Percentiles rank a stretch among this genome's conserved stretches.
These are phyloP conservation scores for Arctostaphylos glauca DNA, from an alignment of 148 eudicot genomes.

Conservation along the genomic window DNA sequence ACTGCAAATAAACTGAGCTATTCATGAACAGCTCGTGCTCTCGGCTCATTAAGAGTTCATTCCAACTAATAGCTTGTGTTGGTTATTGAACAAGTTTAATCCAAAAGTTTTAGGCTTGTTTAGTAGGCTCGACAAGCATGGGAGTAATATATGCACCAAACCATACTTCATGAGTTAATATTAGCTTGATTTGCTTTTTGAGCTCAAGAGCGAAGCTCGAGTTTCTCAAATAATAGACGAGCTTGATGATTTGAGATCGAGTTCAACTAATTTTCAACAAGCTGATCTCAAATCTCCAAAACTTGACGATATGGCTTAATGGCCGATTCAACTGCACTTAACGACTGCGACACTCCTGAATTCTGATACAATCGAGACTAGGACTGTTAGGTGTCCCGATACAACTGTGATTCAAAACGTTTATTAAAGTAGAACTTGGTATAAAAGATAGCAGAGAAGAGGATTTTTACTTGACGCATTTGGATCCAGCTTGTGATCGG, in stretches of 20 bases:
- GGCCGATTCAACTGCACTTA: no score
- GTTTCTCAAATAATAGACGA: no score
- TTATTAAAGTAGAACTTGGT: not conserved
- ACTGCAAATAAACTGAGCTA: not conserved
- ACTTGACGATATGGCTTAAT: no score
- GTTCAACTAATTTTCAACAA: no score
- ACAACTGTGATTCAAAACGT: not conserved
- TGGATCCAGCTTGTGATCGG: slow-evolving; percentile 40
- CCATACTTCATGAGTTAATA: no score
- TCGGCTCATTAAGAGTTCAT: not conserved
- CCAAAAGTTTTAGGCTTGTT: not conserved
- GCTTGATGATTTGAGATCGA: no score
- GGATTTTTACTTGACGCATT: slow-evolving; percentile 55
- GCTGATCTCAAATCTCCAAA: no score
- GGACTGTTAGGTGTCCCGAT: not conserved
- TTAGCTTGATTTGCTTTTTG: no score
- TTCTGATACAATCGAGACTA: not conserved
- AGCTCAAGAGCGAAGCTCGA: no score
- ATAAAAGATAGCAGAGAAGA: not conserved
- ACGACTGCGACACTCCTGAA: not conserved
- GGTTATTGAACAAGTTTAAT: not conserved
- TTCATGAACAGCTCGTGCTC: not conserved
- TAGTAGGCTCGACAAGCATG: no score
- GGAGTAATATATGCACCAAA: no score
- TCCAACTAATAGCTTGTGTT: not conserved